Evolutionary conservation across 2,329 filamentous ascomycete genomes (phyloP), one percentile per base, ranked within the genome.

Genomic region (Cercospora sp.): DNA sequence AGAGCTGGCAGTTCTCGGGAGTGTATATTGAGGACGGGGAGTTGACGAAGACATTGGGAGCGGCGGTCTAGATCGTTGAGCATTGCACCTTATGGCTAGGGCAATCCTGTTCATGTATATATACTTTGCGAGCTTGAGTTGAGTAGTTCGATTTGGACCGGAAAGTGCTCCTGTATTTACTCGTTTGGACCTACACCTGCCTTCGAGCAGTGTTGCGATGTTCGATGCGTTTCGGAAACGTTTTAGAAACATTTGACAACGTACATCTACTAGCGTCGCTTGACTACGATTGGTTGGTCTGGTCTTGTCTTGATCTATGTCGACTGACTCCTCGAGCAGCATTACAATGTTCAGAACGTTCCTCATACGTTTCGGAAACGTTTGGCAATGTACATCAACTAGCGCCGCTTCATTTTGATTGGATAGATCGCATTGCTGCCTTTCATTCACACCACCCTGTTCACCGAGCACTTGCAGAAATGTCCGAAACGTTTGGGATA

Each of bases 1-100:
- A 91, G 81, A 89, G 92, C 75, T 89, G 89, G 82, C 91, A 87
- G 77, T 92, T 91, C 80, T 89, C 86, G 3, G 89, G 90, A 8
- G 87, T 91, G 3, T 92, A 91, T 74, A 84, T 92, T 60, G 90
- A 92, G 83, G 84, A 81, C 58, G 88, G 86, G n/a, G 69, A 71
- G 13, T 28, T 79, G 7, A 79, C 76, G 0, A 75, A 69, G 21
- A 65, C 18, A 7, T 58, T 65, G 34, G 51, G 62, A 40, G 30
- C 21, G 3, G 24, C 55, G 8, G 9, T 32, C 5, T 59, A 59
- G 55, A 30, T 37, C 13, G 24, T 6, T 7, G 21, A 5, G 21
- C 1, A 8, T 10, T 24, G 13, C 3, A 40, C n/a, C 16, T n/a
- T 40, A n/a, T n/a, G 6, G 16, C 6, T n/a, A 3, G 8, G 37